A percentile compares a stretch with the other conserved stretches of the same genome.
Evolutionary conservation across 2,329 filamentous ascomycete genomes (phyloP).

Genomic region (Ramichloridium luteum): DNA sequence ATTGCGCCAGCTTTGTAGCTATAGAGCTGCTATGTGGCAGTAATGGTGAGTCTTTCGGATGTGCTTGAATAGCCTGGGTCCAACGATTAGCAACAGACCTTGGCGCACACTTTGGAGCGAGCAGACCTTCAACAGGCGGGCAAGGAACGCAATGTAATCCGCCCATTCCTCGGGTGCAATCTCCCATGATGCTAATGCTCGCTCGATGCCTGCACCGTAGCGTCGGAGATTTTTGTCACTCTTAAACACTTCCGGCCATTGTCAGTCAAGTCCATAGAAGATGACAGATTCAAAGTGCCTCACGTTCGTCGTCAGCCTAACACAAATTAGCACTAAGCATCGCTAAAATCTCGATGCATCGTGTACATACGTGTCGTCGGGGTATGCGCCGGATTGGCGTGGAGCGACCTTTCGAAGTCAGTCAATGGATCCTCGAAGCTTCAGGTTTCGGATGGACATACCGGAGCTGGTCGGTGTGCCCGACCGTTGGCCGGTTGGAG

Average conservation of each 20-base stretch:
- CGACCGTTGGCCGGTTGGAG: constrained; percentile 43
- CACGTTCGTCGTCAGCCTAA: too few relatives aligned
- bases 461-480: constrained; percentile 73
- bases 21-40: constrained; percentile 75
- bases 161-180: constrained; percentile 95
- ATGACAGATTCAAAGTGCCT: too few relatives aligned
- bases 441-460: too few relatives aligned
- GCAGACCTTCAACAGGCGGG: constrained; percentile 70
- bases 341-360: background rate
- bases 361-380: too few relatives aligned
- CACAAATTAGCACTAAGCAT: background rate
- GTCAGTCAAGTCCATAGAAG: too few relatives aligned
- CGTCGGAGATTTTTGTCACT: constrained; percentile 64
- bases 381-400: constrained; percentile 61
- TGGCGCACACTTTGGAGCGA: background rate
- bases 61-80: constrained; percentile 69
- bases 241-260: constrained; percentile 47
- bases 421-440: too few relatives aligned
- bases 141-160: constrained; percentile 96
- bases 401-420: too few relatives aligned
- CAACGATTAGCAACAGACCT: background rate
- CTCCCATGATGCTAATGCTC: constrained; percentile 80
- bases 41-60: constrained; percentile 55
- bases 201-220: constrained; percentile 80
- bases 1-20: constrained; percentile 87